These are phyloP conservation scores for Citrus sinensis DNA, from an alignment of 345 rosid genomes.

Conservation along the genomic window DVS_A1.0 CM039162.1:29253001-29253500, in stretches of 20 bases:
- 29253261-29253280: not conserved
- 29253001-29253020: slow-evolving; percentile 21
- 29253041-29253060: not conserved
- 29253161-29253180: not conserved
- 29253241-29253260: not conserved
- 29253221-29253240: too few species aligned
- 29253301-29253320: not conserved
- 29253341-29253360: not conserved
- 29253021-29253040: slow-evolving; percentile 22
- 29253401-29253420: not conserved
- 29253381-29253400: not conserved
- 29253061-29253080: not conserved
- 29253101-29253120: not conserved
- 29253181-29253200: not conserved
- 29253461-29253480: slow-evolving; percentile 37
- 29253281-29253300: not conserved
- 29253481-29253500: slow-evolving; percentile 32
- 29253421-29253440: not conserved
- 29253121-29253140: not conserved
- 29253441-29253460: slow-evolving; percentile 9
- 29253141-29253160: not conserved
- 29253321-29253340: not conserved
- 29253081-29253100: not conserved
- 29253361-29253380: not conserved
- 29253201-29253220: not conserved